Conservation (phyloP, 495 filamentous ascomycete genomes). For the Xylaria curta region DNA sequence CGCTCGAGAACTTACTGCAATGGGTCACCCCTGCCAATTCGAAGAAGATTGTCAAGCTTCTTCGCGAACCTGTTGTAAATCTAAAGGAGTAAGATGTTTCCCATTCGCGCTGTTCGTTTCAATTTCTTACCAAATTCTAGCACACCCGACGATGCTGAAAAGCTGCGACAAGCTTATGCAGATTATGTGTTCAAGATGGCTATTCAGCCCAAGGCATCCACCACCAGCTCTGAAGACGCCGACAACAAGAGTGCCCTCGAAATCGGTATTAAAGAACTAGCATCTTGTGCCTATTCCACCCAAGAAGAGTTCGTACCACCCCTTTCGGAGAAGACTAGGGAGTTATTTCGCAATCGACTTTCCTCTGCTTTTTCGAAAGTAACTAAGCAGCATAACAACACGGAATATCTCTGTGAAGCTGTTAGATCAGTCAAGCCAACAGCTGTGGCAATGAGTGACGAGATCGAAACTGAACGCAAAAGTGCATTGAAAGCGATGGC, state of each 20-base stretch:
- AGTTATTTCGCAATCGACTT: slow-evolving; percentile 71
- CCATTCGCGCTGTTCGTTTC: background rate
- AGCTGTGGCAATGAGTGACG: slow-evolving; percentile 67
- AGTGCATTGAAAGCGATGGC: slow-evolving; percentile 69
- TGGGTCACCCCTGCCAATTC: slow-evolving; percentile 62
- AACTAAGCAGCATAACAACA: slow-evolving; percentile 65
- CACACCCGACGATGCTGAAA: slow-evolving; percentile 44
- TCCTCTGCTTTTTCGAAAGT: slow-evolving; percentile 69
- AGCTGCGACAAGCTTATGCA: slow-evolving; percentile 56
- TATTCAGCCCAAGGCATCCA: slow-evolving; percentile 30
- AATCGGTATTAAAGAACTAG: slow-evolving; percentile 51
- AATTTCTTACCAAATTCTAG: slow-evolving; percentile 32
- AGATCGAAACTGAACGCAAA: slow-evolving; percentile 63
- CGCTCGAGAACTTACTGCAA: slow-evolving; percentile 74
- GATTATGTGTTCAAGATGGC: slow-evolving; percentile 59
- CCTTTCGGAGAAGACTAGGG: slow-evolving; percentile 65
- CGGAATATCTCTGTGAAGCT: slow-evolving; percentile 54
- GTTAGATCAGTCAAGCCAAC: slow-evolving; percentile 54
- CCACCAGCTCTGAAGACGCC: slow-evolving; percentile 17
- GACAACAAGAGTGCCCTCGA: slow-evolving; percentile 34
- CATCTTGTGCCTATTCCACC: slow-evolving; percentile 56
- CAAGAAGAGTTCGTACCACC: slow-evolving; percentile 48
- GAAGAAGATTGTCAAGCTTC: slow-evolving; percentile 51
- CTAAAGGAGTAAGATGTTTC: slow-evolving; percentile 40
- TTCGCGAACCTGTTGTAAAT: slow-evolving; percentile 41